These are phyloP conservation scores for Conoideocrella luteorostrata DNA, from an alignment of 2,329 filamentous ascomycete species.

Conservation along the genomic window DNA sequence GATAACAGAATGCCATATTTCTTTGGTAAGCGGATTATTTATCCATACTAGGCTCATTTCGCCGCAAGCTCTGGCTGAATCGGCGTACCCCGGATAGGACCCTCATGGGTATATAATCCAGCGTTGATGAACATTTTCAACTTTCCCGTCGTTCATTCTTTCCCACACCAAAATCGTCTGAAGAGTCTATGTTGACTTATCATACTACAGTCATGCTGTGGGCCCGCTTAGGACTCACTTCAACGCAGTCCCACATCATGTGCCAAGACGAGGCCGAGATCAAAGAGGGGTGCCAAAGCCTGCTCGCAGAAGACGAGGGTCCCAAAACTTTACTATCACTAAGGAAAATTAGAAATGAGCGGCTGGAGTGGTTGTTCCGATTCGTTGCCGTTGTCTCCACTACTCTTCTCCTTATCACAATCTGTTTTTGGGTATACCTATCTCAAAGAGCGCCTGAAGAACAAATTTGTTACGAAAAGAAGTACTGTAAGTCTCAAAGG, in stretches of 20 bases:
- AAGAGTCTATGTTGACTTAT: no score
- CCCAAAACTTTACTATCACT: background rate
- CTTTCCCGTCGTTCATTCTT: no score
- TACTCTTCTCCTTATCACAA: background rate
- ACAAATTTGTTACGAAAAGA: background rate
- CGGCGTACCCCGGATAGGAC: no score
- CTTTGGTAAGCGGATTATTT: no score
- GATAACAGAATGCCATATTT: no score
- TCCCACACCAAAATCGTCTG: no score
- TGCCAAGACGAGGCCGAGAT: background rate
- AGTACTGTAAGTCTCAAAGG: background rate
- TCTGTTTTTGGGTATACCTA: background rate
- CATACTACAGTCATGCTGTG: no score
- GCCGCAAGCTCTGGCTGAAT: no score
- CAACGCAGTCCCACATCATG: background rate
- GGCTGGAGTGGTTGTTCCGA: background rate
- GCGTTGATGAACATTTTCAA: no score
- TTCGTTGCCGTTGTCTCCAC: background rate
- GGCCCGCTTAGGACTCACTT: background rate
- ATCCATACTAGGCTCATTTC: no score
- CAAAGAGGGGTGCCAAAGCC: background rate
- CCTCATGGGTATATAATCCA: no score
- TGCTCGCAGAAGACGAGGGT: background rate
- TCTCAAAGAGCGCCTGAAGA: background rate
- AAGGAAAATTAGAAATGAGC: background rate